Percentiles rank a stretch among this genome's conserved stretches.
Evolutionary conservation across 768 basidiomycete species (phyloP).

Genomic region (Cystobasidium tubakii): DNA sequence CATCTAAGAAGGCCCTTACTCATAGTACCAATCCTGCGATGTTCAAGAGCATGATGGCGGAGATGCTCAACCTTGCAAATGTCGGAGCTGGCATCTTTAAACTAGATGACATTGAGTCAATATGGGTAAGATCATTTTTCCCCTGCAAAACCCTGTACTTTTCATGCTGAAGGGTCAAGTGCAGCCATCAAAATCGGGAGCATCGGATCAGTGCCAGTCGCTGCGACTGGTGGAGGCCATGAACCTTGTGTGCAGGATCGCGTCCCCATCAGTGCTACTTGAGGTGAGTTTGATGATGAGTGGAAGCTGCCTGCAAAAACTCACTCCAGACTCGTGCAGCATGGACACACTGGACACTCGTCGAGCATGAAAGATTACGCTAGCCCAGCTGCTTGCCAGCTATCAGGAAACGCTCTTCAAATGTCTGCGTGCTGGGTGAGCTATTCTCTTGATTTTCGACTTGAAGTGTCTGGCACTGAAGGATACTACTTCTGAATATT

Average conservation of each 20-base stretch:
- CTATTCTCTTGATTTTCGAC: neutral
- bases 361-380: neutral
- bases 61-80: conserved; percentile 22
- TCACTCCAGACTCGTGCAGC: too few relatives aligned
- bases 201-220: conserved; percentile 2
- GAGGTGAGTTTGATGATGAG: too few relatives aligned
- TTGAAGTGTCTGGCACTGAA: neutral
- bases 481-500: neutral
- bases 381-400: neutral
- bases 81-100: conserved; percentile 19
- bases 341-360: neutral
- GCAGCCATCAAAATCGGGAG: conserved; percentile 10
- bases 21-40: conserved; percentile 13
- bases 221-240: neutral
- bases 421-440: conserved; percentile 12
- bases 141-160: neutral
- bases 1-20: neutral
- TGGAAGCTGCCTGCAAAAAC: neutral
- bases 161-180: neutral
- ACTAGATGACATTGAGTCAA: neutral
- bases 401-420: conserved; percentile 11
- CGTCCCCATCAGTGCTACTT: conserved; percentile 18
- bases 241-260: conserved; percentile 23
- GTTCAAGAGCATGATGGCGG: conserved; percentile 1
- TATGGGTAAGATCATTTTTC: conserved; percentile 1